Conservation (phyloP, 2,329 filamentous ascomycete species). For the Ciborinia camelliae region DNA sequence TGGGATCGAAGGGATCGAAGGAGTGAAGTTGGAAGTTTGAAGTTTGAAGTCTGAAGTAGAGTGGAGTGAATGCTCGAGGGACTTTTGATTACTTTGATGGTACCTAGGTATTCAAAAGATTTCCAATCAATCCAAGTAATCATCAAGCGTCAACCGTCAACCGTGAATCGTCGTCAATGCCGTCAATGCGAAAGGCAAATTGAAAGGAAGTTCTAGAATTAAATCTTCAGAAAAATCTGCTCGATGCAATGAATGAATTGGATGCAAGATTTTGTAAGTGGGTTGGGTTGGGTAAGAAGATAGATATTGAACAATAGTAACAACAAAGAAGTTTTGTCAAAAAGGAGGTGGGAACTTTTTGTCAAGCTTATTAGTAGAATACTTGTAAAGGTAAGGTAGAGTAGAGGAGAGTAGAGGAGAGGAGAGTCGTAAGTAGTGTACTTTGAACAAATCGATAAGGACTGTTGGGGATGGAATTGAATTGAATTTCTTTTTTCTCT, state of each 20-base stretch:
- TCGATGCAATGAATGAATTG: constrained; percentile 6
- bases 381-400: no score
- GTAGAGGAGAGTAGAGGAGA: no score
- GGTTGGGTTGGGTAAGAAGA: background rate
- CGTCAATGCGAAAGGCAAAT: constrained; percentile 4
- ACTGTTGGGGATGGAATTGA: no score
- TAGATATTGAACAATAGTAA: constrained; percentile 18
- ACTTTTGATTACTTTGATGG: background rate
- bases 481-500: background rate
- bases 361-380: background rate
- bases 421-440: no score
- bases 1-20: no score
- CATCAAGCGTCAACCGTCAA: no score
- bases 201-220: background rate
- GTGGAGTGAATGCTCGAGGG: background rate
- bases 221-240: background rate
- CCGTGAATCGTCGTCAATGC: no score
- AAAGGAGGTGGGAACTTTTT: constrained; percentile 12
- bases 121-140: constrained; percentile 1
- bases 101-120: background rate
- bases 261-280: background rate
- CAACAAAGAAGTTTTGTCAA: constrained; percentile 19
- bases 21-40: constrained; percentile 1
- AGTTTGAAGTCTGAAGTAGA: no score
- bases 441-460: constrained; percentile 3